These are phyloP conservation scores for Xylaria venustula DNA, from an alignment of 495 filamentous ascomycete genomes.

Conservation along the genomic window DNA sequence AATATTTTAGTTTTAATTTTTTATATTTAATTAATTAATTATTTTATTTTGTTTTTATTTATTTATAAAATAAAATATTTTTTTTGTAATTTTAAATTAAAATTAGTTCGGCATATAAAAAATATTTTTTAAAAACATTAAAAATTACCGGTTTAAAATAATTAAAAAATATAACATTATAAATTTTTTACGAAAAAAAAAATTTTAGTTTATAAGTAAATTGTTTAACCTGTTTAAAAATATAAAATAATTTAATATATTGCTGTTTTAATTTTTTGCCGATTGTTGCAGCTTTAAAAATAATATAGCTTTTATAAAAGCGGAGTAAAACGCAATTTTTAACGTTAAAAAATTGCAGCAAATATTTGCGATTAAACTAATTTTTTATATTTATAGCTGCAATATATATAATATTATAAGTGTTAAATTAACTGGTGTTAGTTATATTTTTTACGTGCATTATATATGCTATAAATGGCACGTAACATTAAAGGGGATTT, in stretches of 20 bases:
- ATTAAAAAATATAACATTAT: slow-evolving; percentile 6
- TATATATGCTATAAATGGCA: too few species aligned
- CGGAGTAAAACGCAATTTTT: neutral
- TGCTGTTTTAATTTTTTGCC: neutral
- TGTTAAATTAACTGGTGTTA: too few species aligned
- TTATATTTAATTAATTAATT: too few species aligned
- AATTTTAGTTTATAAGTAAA: slow-evolving; percentile 2
- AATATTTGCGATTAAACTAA: slow-evolving; percentile 1
- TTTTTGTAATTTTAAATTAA: neutral
- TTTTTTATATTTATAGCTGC: neutral
- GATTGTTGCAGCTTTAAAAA: neutral
- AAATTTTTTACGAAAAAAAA: neutral
- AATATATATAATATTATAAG: neutral
- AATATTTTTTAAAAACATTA: neutral
- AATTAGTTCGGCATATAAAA: neutral
- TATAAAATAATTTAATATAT: neutral
- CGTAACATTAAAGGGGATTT: too few species aligned
- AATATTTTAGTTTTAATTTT: too few species aligned
- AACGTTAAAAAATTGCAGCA: neutral
- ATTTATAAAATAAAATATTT: neutral
- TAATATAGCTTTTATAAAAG: slow-evolving; percentile 6
- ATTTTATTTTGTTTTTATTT: too few species aligned
- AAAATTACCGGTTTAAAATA: slow-evolving; percentile 3
- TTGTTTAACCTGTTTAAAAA: neutral
- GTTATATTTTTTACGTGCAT: too few species aligned